Conservation (phyloP, 106 monocot genomes). For the Phalaenopsis equestris region DNA sequence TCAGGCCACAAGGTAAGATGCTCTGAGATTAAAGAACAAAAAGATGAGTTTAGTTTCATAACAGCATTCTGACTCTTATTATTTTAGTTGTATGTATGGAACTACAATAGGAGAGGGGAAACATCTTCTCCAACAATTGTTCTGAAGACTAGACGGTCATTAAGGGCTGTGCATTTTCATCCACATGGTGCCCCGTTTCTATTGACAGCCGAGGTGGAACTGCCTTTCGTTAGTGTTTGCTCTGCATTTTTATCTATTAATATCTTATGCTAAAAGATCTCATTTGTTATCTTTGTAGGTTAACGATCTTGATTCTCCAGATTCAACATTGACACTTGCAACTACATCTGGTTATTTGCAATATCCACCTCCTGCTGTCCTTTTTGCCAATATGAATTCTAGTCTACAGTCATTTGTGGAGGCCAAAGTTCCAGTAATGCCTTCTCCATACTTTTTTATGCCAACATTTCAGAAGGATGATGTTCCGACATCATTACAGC, state of each 20-base stretch:
- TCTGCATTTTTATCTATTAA: background rate
- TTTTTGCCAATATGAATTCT: slow-evolving; percentile 44
- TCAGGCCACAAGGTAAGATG: slow-evolving; percentile 85
- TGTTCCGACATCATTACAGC: slow-evolving; percentile 19
- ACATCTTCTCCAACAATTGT: slow-evolving; percentile 63
- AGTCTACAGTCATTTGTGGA: slow-evolving; percentile 23
- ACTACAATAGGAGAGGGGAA: slow-evolving; percentile 70
- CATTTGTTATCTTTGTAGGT: slow-evolving; percentile 42
- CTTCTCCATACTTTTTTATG: slow-evolving; percentile 34
- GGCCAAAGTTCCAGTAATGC: slow-evolving; percentile 27
- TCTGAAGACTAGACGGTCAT: slow-evolving; percentile 79
- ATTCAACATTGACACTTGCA: slow-evolving; percentile 66
- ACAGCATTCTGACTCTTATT: slow-evolving; percentile 3
- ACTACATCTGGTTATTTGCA: slow-evolving; percentile 67
- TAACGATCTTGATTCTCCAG: slow-evolving; percentile 87
- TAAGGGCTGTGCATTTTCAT: slow-evolving; percentile 98
- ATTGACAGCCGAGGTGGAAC: slow-evolving; percentile 79
- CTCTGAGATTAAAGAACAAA: background rate
- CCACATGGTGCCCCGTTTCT: slow-evolving; percentile 85
- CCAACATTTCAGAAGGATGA: slow-evolving; percentile 27
- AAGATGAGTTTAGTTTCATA: background rate
- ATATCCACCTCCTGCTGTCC: slow-evolving; percentile 72
- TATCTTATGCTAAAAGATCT: background rate
- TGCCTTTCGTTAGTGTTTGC: background rate
- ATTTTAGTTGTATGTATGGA: slow-evolving; percentile 84